Evolutionary conservation across 805 yeast genomes (phyloP).

Genomic region (Kodamaea neixiangensis): DNA sequence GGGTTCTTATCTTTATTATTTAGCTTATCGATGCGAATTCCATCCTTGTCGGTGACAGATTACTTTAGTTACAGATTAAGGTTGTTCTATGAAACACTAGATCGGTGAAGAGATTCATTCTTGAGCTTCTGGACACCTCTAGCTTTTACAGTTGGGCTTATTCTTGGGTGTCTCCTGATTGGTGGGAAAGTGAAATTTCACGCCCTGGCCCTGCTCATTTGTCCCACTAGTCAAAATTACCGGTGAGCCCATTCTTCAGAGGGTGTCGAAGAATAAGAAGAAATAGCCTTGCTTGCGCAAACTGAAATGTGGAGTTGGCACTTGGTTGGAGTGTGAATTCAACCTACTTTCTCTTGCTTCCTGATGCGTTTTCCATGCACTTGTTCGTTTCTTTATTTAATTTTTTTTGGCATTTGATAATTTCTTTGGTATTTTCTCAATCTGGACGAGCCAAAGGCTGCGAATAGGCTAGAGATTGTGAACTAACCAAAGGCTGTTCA

Average conservation of each 20-base stretch:
- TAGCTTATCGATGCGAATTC: background rate
- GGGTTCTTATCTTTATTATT: slow-evolving; percentile 2
- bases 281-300: background rate
- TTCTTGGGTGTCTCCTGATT: background rate
- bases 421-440: background rate
- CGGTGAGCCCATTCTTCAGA: background rate
- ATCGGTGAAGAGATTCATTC: background rate
- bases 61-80: background rate
- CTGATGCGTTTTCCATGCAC: background rate
- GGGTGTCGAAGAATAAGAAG: too few species aligned
- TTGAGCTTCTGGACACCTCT: too few species aligned
- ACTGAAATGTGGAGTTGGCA: background rate
- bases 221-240: background rate
- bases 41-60: background rate
- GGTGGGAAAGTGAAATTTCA: background rate
- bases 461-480: too few species aligned
- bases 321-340: background rate
- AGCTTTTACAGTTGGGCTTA: background rate
- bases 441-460: background rate
- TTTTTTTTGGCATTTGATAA: too few species aligned
- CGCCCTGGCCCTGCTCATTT: background rate
- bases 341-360: background rate
- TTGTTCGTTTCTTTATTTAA: background rate
- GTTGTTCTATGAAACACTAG: background rate
- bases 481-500: too few species aligned